Percentiles rank a stretch among this genome's conserved stretches.
Conservation (phyloP, 2,329 filamentous ascomycete genomes). For the Talaromyces sp. region DNA sequence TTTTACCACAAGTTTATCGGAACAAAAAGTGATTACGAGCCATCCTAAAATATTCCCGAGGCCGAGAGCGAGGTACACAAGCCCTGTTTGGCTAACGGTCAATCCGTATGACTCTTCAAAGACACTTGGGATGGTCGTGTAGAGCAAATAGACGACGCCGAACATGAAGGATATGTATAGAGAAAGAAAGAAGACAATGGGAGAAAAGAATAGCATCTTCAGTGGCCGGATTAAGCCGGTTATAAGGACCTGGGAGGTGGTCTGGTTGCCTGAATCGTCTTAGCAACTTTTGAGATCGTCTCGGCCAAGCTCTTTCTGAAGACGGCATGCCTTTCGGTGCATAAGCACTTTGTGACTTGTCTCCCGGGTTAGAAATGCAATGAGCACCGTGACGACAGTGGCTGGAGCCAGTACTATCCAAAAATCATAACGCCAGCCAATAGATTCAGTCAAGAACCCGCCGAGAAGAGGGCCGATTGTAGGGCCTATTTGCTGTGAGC, state of each 20-base stretch:
- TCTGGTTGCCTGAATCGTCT: constrained; percentile 19
- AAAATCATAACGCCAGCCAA: constrained; percentile 46
- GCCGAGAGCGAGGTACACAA: constrained; percentile 44
- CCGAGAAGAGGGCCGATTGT: constrained; percentile 32
- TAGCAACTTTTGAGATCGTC: constrained; percentile 22
- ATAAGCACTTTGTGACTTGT: constrained; percentile 38
- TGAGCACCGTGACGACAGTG: constrained; percentile 23
- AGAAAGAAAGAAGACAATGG: constrained; percentile 48
- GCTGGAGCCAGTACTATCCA: constrained; percentile 39
- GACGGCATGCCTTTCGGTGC: constrained; percentile 24
- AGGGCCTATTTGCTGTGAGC: constrained; percentile 22
- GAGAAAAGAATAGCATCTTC: constrained; percentile 47
- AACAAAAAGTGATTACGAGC: constrained; percentile 28
- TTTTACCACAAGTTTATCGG: constrained; percentile 23
- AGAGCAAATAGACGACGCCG: constrained; percentile 49
- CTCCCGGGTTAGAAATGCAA: constrained; percentile 25
- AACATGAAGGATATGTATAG: constrained; percentile 49
- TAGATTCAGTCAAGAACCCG: constrained; percentile 35
- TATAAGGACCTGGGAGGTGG: background rate
- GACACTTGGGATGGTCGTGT: constrained; percentile 47
- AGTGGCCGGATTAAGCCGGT: constrained; percentile 20
- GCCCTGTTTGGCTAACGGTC: constrained; percentile 38
- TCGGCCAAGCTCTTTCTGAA: constrained; percentile 35
- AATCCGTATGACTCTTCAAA: constrained; percentile 46
- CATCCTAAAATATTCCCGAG: constrained; percentile 34